Evolutionary conservation across 306 rosid genomes (phyloP).

Genomic region (Pyrus pyrifolia): DNA sequence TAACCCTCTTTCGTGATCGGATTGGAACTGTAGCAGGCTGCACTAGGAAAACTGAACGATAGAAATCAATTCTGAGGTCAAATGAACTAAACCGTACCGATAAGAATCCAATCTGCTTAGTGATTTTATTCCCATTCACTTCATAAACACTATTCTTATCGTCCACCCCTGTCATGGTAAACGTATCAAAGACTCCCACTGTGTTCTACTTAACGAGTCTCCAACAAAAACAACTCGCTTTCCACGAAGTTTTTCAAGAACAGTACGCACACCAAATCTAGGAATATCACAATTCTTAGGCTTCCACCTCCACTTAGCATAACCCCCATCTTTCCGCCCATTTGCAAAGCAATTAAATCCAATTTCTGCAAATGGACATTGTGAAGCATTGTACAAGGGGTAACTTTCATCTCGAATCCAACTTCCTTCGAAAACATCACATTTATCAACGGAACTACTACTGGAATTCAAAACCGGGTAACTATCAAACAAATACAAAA

Average conservation of each 20-base stretch:
- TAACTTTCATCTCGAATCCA: conserved; percentile 67
- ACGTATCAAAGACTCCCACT: conserved; percentile 90
- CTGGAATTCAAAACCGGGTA: conserved; percentile 21
- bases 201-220: conserved; percentile 86
- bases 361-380: conserved; percentile 64
- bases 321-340: conserved; percentile 65
- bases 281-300: conserved; percentile 70
- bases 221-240: conserved; percentile 83
- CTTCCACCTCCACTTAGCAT: conserved; percentile 80
- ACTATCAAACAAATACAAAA: conserved; percentile 36
- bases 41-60: conserved; percentile 74
- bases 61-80: conserved; percentile 65
- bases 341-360: conserved; percentile 79
- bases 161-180: conserved; percentile 75
- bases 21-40: conserved; percentile 44
- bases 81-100: conserved; percentile 50
- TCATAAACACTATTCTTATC: conserved; percentile 70
- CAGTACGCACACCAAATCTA: conserved; percentile 40
- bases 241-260: conserved; percentile 66
- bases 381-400: conserved; percentile 74
- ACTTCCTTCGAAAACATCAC: conserved; percentile 71
- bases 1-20: conserved; percentile 65
- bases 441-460: conserved; percentile 24
- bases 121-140: conserved; percentile 63
- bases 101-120: conserved; percentile 56